Conservation (phyloP, 1,284 basidiomycete genomes). For the Microbotryum saponariae region DNA sequence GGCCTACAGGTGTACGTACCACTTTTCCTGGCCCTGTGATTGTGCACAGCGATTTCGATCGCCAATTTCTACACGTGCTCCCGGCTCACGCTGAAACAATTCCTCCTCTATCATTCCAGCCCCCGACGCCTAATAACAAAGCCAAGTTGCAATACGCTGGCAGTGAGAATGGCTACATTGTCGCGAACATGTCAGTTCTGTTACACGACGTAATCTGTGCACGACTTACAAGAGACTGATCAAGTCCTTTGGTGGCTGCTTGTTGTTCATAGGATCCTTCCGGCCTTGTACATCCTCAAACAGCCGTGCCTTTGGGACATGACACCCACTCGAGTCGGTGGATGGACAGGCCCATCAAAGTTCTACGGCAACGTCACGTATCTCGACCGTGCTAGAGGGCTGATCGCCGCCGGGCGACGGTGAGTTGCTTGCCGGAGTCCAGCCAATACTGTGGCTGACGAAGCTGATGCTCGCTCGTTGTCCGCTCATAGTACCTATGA, state of each 20-base stretch:
- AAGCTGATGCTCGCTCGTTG: not conserved
- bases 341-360: conserved; percentile 5
- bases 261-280: conserved; percentile 7
- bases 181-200: no score
- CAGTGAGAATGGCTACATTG: conserved; percentile 20
- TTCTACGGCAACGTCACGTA: conserved; percentile 17
- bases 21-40: no score
- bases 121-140: not conserved
- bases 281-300: conserved; percentile 22
- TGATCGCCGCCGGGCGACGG: conserved; percentile 19
- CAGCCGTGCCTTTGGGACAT: conserved; percentile 21
- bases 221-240: no score
- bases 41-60: no score
- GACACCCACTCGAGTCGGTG: conserved; percentile 2
- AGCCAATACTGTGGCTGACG: not conserved
- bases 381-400: conserved; percentile 12
- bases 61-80: no score
- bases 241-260: no score
- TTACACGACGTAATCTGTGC: no score
- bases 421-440: not conserved
- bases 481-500: conserved; percentile 11
- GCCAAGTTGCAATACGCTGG: conserved; percentile 18
- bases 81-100: no score
- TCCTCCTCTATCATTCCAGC: no score
- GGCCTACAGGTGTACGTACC: no score